Conservation (phyloP, 2,329 filamentous ascomycete genomes). For the Alternaria sp. region DNA sequence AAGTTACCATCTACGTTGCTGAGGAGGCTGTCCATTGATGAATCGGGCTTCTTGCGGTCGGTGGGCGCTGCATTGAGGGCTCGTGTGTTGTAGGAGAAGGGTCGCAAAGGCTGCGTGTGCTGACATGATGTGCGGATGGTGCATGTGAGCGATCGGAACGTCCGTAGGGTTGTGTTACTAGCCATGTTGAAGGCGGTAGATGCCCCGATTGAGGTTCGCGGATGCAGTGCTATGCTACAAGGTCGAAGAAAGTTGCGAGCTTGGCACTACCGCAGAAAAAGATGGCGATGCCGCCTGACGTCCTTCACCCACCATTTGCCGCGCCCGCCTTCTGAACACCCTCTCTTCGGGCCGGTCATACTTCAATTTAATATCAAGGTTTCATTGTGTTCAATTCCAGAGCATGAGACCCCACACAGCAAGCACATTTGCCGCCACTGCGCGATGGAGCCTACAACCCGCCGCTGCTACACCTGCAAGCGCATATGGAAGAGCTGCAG, state of each 20-base stretch:
- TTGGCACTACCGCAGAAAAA: conserved; percentile 34
- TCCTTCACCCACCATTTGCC: conserved; percentile 35
- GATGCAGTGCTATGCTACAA: conserved; percentile 20
- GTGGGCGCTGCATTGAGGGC: conserved; percentile 21
- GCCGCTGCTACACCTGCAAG: conserved; percentile 50
- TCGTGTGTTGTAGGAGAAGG: conserved; percentile 47
- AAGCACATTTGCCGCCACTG: conserved; percentile 53
- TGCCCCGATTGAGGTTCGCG: conserved; percentile 27
- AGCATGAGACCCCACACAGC: conserved; percentile 58
- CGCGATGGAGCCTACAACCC: conserved; percentile 52
- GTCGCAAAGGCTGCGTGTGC: conserved; percentile 38
- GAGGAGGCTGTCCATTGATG: conserved; percentile 27
- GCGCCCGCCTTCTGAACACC: conserved; percentile 26
- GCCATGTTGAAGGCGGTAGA: conserved; percentile 33
- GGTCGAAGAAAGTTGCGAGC: conserved; percentile 35
- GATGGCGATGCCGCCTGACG: conserved; percentile 33
- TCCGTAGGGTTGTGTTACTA: conserved; percentile 36
- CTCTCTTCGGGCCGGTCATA: conserved; percentile 23
- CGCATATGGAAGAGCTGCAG: conserved; percentile 57
- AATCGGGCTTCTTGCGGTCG: conserved; percentile 21
- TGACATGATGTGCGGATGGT: conserved; percentile 53
- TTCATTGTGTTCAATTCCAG: conserved; percentile 18
- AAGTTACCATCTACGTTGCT: conserved; percentile 30
- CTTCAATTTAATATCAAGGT: conserved; percentile 11
- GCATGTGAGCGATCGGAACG: conserved; percentile 44